A percentile compares a stretch with the other conserved stretches of the same genome.
These are phyloP conservation scores for Schrenkiella parvula DNA, from an alignment of 345 rosid genomes.

Conservation along the genomic window DNA sequence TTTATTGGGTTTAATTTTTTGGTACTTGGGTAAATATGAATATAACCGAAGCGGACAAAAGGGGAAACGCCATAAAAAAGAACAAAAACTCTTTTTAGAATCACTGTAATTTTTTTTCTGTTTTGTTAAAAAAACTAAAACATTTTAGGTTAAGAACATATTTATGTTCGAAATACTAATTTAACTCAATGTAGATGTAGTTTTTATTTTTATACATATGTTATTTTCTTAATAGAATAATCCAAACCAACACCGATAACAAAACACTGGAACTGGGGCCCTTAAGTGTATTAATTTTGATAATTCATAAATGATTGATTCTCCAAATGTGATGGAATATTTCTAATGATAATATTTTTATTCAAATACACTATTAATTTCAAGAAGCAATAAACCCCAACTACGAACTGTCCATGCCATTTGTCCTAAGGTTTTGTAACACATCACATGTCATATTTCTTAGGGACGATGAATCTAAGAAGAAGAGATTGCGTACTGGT, in stretches of 20 bases:
- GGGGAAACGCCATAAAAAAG: background rate
- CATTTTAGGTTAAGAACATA: background rate
- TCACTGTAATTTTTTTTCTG: too few species aligned
- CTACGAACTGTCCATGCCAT: background rate
- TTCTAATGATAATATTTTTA: background rate
- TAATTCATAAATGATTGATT: background rate
- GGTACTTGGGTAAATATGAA: background rate
- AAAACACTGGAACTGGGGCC: background rate
- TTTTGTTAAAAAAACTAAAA: too few species aligned
- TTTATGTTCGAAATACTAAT: background rate
- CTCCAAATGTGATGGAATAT: background rate
- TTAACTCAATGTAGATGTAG: background rate
- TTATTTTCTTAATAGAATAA: background rate
- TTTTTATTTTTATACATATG: background rate
- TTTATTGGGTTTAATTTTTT: background rate
- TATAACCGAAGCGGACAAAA: background rate
- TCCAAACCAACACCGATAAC: background rate
- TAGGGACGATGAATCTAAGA: conserved; percentile 15
- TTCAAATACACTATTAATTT: background rate
- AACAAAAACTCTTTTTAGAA: too few species aligned
- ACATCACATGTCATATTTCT: conserved; percentile 17
- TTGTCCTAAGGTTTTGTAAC: conserved; percentile 12
- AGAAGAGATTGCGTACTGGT: background rate
- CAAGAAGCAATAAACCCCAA: background rate
- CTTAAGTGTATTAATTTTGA: background rate